Evolutionary conservation across 2,329 filamentous ascomycete genomes (phyloP).

Genomic region (Microcyclospora pomicola): DNA sequence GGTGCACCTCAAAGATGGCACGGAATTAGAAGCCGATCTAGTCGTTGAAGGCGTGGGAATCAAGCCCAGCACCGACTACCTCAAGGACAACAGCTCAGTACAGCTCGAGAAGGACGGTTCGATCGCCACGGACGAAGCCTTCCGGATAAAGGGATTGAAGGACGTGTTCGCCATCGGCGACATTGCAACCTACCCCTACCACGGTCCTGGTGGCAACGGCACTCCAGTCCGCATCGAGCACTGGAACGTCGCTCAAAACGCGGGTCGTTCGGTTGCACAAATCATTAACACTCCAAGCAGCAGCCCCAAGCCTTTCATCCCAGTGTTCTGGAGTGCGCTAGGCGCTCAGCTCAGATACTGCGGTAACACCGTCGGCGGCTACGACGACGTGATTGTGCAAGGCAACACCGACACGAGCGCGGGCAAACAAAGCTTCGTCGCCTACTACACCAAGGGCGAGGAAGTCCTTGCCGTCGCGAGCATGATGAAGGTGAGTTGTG

Average conservation of each 20-base stretch:
- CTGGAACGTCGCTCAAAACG: constrained; percentile 95
- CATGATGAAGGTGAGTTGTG: constrained; percentile 68
- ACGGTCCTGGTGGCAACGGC: constrained; percentile 71
- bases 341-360: constrained; percentile 85
- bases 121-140: constrained; percentile 64
- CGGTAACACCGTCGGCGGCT: constrained; percentile 70
- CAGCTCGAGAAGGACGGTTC: constrained; percentile 74
- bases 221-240: constrained; percentile 76
- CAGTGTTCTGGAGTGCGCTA: constrained; percentile 92
- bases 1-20: constrained; percentile 75
- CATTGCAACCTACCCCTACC: constrained; percentile 88
- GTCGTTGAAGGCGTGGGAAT: constrained; percentile 90
- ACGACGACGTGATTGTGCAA: constrained; percentile 70
- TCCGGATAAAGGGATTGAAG: constrained; percentile 59
- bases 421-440: constrained; percentile 62
- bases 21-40: constrained; percentile 68
- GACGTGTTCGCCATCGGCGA: constrained; percentile 90
- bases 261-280: constrained; percentile 64
- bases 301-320: constrained; percentile 61
- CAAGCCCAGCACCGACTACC: constrained; percentile 67
- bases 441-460: constrained; percentile 79
- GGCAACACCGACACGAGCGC: constrained; percentile 52
- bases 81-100: constrained; percentile 57
- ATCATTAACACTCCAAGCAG: constrained; percentile 56
- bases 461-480: constrained; percentile 78